These are phyloP conservation scores for Tolypocladium pustulatum DNA, from an alignment of 2,329 filamentous ascomycete genomes.

Conservation along the genomic window DNA sequence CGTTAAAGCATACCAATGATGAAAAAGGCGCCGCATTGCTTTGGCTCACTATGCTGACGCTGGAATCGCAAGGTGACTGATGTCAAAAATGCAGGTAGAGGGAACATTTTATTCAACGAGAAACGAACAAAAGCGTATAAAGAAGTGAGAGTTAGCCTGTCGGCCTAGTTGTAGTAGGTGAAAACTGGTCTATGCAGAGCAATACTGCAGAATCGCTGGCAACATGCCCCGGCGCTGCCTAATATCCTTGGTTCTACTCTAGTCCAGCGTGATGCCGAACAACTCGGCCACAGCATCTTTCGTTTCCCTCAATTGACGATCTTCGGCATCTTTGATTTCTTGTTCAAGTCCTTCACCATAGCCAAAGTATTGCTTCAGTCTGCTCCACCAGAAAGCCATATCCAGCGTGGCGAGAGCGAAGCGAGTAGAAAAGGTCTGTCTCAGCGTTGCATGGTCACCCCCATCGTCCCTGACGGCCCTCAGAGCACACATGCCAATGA, in stretches of 20 bases:
- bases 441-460: background rate
- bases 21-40: too few species aligned
- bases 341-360: background rate
- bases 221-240: background rate
- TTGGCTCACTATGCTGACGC: too few species aligned
- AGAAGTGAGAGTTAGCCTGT: too few species aligned
- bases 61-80: too few species aligned
- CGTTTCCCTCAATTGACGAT: background rate
- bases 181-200: too few species aligned
- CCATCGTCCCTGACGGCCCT: background rate
- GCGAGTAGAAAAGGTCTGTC: background rate
- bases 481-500: slow-evolving; percentile 31
- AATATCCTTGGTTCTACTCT: background rate
- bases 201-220: too few species aligned
- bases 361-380: background rate
- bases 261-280: background rate
- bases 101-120: too few species aligned
- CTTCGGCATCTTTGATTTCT: background rate
- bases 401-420: background rate
- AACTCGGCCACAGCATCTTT: background rate
- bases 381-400: background rate
- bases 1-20: too few species aligned
- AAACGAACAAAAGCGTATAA: too few species aligned
- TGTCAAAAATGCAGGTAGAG: too few species aligned
- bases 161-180: too few species aligned